Conservation (phyloP, 2,329 filamentous ascomycete genomes). For the Beauveria scarabaeidicola region DNA sequence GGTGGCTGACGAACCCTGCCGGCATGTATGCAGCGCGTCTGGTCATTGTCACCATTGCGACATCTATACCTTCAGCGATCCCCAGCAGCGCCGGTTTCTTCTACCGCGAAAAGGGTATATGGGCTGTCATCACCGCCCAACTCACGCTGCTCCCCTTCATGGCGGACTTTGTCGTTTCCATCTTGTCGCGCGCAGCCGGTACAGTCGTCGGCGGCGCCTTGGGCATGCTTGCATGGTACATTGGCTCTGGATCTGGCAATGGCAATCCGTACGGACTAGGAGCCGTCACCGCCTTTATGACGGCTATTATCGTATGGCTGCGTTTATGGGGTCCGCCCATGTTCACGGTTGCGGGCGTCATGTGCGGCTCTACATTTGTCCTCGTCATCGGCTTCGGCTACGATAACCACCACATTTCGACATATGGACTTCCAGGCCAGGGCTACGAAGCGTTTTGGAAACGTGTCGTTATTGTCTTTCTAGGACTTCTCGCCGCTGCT, state of each 20-base stretch:
- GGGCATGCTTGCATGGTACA: constrained; percentile 42
- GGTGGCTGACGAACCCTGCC: constrained; percentile 33
- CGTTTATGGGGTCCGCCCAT: constrained; percentile 25
- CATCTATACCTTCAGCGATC: constrained; percentile 32
- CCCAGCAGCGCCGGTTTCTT: constrained; percentile 38
- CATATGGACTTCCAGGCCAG: constrained; percentile 37
- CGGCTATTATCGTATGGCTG: constrained; percentile 26
- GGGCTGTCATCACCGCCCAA: constrained; percentile 43
- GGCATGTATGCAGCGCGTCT: constrained; percentile 40
- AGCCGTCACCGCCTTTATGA: constrained; percentile 33
- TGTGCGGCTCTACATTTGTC: constrained; percentile 29
- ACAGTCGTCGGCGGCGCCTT: constrained; percentile 38
- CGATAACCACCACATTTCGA: constrained; percentile 31
- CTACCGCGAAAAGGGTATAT: constrained; percentile 43
- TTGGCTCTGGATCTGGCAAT: constrained; percentile 37
- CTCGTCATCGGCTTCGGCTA: constrained; percentile 40
- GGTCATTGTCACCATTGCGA: constrained; percentile 37
- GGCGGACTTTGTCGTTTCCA: constrained; percentile 39
- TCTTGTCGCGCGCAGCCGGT: constrained; percentile 32
- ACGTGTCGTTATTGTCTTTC: constrained; percentile 33
- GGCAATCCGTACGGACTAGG: constrained; percentile 43
- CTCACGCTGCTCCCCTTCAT: constrained; percentile 38
- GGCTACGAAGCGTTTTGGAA: constrained; percentile 42
- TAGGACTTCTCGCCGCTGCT: constrained; percentile 33
- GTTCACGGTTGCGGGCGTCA: constrained; percentile 22